A percentile compares a stretch with the other conserved stretches of the same genome.
Evolutionary conservation across 768 basidiomycete species (phyloP).

Genomic region (Boletus barrowsii): DNA sequence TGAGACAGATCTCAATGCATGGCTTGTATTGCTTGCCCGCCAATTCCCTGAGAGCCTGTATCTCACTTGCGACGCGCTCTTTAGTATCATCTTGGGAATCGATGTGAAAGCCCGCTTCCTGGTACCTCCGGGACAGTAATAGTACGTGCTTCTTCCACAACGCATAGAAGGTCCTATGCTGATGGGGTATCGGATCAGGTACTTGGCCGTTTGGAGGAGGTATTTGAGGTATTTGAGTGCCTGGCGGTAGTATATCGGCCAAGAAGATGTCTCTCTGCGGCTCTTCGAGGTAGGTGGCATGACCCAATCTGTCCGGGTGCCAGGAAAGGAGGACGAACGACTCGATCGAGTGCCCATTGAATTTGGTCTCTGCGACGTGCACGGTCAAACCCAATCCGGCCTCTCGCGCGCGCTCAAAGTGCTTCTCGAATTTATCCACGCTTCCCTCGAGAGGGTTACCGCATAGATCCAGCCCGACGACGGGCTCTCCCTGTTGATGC

Average conservation of each 20-base stretch:
- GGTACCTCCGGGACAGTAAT: slow-evolving; percentile 17
- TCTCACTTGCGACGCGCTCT: slow-evolving; percentile 18
- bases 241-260: slow-evolving; percentile 22
- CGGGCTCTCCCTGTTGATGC: slow-evolving; percentile 51
- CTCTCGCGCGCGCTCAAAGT: slow-evolving; percentile 52
- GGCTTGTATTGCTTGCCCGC: slow-evolving; percentile 38
- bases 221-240: slow-evolving; percentile 15
- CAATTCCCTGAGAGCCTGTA: slow-evolving; percentile 16
- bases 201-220: slow-evolving; percentile 16
- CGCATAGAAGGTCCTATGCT: slow-evolving; percentile 22
- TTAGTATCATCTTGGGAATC: slow-evolving; percentile 9
- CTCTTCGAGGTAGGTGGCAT: slow-evolving; percentile 76
- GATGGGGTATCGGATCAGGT: slow-evolving; percentile 21
- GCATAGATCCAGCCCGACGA: slow-evolving; percentile 81
- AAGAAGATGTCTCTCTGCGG: slow-evolving; percentile 52
- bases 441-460: slow-evolving; percentile 68
- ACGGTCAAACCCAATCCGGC: slow-evolving; percentile 72
- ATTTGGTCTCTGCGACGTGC: slow-evolving; percentile 83
- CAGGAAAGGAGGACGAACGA: slow-evolving; percentile 59
- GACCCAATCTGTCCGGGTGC: slow-evolving; percentile 67
- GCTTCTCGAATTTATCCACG: slow-evolving; percentile 46
- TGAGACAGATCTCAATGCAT: slow-evolving; percentile 79
- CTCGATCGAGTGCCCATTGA: slow-evolving; percentile 50
- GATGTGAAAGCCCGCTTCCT: slow-evolving; percentile 14
- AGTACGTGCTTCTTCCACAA: slow-evolving; percentile 23